Base-by-base conservation (phyloP, 2,329 filamentous ascomycete species). In the Penicillium fuscoglaucum region DNA sequence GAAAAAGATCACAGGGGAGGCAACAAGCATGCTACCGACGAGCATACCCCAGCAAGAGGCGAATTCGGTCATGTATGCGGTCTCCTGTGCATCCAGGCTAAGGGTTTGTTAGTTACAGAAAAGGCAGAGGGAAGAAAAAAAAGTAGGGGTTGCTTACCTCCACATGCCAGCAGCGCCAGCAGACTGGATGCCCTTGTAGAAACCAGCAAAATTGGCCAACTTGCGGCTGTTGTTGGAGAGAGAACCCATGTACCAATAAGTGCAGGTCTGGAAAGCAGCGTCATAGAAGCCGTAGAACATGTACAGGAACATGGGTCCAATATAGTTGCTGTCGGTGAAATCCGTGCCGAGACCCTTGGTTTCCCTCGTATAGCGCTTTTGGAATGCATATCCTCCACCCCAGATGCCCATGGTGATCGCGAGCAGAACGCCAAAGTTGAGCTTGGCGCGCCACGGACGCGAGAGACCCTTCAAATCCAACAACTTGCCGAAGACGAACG, bases 161-260 rank as follows among this genome's bases (percentile, higher is more conserved):
- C 74, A 80, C 60, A 76, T 78, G 55, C 76, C 84, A 58, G 90
- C 91, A 3, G 88, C 87, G 67, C 91, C 91, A 19, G 90, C 90
- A n/a, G 90, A 93, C 75, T 96, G 91, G 63, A 96, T 90, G 51
- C 88, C 88, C 79, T 95, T 95, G 84, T 95, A 95, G 80, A 90
- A 93, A 62, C 90, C 93, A 43, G 91, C 90, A 70, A 93, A 89
- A 80, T 97, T 96, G 78, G 93, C 93, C 29, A 93, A 85, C 75
- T 92, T 93, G 74, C 93, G 91, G 60, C 90, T 87, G 63, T 93
- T 96, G 84, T 98, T 98, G 72, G 90, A 93, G 44, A 97, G 82
- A 8, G 93, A 86, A 51, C 93, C 93, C 89, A 98, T 96, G 80
- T 89, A 93, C 93, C 93, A 97, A 82, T 98, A 97, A 50, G 93